A percentile compares a stretch with the other conserved stretches of the same genome.
Evolutionary conservation across 78 protist genomes (phyloP).

Genomic region (Dictyostelium brefeldianum): DNA sequence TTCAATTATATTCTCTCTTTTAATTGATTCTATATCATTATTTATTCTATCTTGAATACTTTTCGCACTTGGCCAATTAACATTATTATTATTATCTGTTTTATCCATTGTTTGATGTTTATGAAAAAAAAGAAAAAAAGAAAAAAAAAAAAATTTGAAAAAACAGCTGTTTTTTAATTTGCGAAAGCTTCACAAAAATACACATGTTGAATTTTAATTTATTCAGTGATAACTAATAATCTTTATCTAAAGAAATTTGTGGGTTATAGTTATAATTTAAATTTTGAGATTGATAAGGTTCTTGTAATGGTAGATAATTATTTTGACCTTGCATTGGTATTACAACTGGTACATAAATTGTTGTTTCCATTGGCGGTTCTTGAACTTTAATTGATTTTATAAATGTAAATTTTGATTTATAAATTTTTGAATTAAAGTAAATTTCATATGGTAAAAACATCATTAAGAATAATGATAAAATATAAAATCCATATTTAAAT

Average conservation of each 20-base stretch:
- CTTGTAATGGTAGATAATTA: too few species aligned
- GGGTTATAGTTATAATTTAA: too few species aligned
- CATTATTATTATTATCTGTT: not conserved
- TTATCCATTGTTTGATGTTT: not conserved
- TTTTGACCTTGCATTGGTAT: too few species aligned
- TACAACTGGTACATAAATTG: too few species aligned
- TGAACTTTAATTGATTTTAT: not conserved
- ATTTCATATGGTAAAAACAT: conserved; percentile 11
- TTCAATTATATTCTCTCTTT: conserved; percentile 20
- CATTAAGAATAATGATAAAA: not conserved
- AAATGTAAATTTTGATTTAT: conserved; percentile 20
- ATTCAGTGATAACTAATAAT: too few species aligned
- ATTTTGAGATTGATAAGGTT: too few species aligned
- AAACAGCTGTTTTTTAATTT: too few species aligned
- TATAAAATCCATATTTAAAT: conserved; percentile 4
- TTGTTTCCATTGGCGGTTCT: too few species aligned
- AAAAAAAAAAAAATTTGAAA: too few species aligned
- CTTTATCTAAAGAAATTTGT: too few species aligned
- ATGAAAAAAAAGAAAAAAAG: not conserved
- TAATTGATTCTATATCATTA: not conserved
- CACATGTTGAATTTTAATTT: too few species aligned
- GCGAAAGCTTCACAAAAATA: too few species aligned
- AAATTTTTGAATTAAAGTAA: conserved; percentile 11
- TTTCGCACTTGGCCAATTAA: conserved; percentile 9
- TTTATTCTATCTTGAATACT: not conserved